Base-by-base conservation (phyloP, 805 yeast genomes). In the Starmerella gropengiesseri region DNA sequence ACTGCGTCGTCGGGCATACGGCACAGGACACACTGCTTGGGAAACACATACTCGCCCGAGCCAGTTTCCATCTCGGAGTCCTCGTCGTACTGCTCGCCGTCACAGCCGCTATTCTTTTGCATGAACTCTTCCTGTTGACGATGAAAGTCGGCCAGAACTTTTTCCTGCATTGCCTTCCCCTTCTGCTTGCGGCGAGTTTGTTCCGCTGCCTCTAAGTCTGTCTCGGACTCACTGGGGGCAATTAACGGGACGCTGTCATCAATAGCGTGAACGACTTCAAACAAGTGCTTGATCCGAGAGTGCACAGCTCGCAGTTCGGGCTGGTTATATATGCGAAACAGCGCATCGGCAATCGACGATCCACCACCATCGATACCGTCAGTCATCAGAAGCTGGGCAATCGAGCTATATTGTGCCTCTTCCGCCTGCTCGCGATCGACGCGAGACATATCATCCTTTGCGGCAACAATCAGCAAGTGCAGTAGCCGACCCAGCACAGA, bases 51-150 rank as follows among this genome's bases (percentile, higher is more conserved):
- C 28, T 52, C 60, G 29, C 48, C 55, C 18, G 42, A 31, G 17
- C 26, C 19, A 18, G 35, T 47, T 11, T 31, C 46, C 17, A 40
- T 44, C 17, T n/a, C 29, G 2, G 2, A 16, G 3, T 55, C 63
- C 19, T 59, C 65, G 17, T 50, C 55, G 67, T 75, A 46, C 6
- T 20, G 34, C 9, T 23, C 32, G 8, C 60, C 60, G 42, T 70
- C 78, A 46, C 43, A 37, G 5, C 56, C 62, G 5, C 52, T 56
- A 7, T 51, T 55, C 49, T 75, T 70, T 22, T 74, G 74, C 22
- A 81, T 73, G 62, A 89, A 91, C 63, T 69, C 71, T 29, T 73
- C 68, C 57, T 89, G 97, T 53, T 85, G 93, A 49, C 73, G 74
- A 50, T 79, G 81, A 56, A 89, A 73, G 45, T 79, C 83, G 1